Evolutionary conservation across 2,329 filamentous ascomycete species (phyloP), one percentile per base, ranked within the genome.

Genomic region (Fusarium cicatricum): DNA sequence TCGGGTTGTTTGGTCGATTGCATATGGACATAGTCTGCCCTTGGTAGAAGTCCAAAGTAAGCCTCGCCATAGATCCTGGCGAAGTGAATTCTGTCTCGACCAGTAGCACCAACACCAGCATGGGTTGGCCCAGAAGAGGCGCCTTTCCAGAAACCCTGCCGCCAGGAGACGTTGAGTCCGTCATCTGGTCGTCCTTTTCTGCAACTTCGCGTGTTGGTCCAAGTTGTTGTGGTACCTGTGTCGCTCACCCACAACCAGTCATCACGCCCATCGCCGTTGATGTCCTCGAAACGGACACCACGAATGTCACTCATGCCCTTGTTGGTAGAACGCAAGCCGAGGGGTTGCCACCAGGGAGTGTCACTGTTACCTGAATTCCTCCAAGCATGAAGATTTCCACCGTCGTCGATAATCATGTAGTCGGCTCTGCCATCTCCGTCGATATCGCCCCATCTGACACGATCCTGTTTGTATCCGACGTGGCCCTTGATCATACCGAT

Each of bases 271-370:
- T 55, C 48, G 1, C 52, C 52, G 39, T 55, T 59, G 47, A 70
- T 62, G 33, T 71, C 68, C 11, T 61, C 56, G 10, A 68, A 65
- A 2, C 55, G 58, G 4, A 70, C 40, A 4, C 69, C 68, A 9
- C 38, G 28, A 14, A 58, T 14, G 29, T 69, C 54, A 3, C 66
- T 66, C 44, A 61, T 69, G 3, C 32, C 32, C 42, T 65, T 58
- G 14, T 37, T 50, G 2, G 51, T 47, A 21, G 68, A 71, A 1
- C 57, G 37, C 17, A 55, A 4, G 4, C 59, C 71, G n/a, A 76
- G 61, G 1, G 58, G 29, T 50, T 77, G 71, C 73, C 74, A 77
- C n/a, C n/a, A n/a, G n/a, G n/a, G n/a, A n/a, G n/a, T n/a, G n/a
- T n/a, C n/a, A n/a, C n/a, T n/a, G n/a, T n/a, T n/a, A n/a, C n/a